Evolutionary conservation across 495 filamentous ascomycete species (phyloP).

Genomic region (Podospora appendiculata): DNA sequence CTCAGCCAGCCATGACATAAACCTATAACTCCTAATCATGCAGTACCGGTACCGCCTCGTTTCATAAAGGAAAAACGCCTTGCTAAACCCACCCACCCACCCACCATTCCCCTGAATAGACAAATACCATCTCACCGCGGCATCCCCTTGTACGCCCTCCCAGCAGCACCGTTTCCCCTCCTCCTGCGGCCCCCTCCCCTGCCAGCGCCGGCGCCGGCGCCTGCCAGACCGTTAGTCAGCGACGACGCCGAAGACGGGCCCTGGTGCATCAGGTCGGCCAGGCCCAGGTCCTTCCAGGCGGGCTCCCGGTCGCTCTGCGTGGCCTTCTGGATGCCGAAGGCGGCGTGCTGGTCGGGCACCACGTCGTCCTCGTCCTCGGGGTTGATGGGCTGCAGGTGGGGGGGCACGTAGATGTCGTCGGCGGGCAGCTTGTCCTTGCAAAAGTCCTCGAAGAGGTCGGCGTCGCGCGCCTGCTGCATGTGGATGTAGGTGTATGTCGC

Average conservation of each 20-base stretch:
- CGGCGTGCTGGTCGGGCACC: slow-evolving; percentile 93
- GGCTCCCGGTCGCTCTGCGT: slow-evolving; percentile 63
- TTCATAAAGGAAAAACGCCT: neutral
- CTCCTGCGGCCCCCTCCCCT: slow-evolving; percentile 10
- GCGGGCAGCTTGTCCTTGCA: slow-evolving; percentile 58
- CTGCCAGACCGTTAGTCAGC: neutral
- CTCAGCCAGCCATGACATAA: too few relatives aligned
- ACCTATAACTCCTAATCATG: too few relatives aligned
- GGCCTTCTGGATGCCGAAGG: slow-evolving; percentile 88
- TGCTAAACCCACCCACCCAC: neutral
- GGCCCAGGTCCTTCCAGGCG: slow-evolving; percentile 80
- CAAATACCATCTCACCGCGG: slow-evolving; percentile 29
- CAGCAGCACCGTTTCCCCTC: slow-evolving; percentile 3
- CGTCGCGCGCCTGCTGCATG: slow-evolving; percentile 69
- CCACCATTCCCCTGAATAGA: neutral
- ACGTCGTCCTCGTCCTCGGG: slow-evolving; percentile 98
- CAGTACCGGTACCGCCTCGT: too few relatives aligned
- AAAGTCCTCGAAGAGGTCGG: slow-evolving; percentile 91
- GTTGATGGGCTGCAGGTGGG: slow-evolving; percentile 85
- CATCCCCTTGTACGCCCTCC: slow-evolving; percentile 28
- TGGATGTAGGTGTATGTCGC: slow-evolving; percentile 80
- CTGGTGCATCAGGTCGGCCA: slow-evolving; percentile 60
- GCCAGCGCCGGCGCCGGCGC: neutral
- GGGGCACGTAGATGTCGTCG: slow-evolving; percentile 80
- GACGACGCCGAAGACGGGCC: slow-evolving; percentile 20